Evolutionary conservation across 768 basidiomycete genomes (phyloP).

Genomic region (Lactarius deliciosus): DNA sequence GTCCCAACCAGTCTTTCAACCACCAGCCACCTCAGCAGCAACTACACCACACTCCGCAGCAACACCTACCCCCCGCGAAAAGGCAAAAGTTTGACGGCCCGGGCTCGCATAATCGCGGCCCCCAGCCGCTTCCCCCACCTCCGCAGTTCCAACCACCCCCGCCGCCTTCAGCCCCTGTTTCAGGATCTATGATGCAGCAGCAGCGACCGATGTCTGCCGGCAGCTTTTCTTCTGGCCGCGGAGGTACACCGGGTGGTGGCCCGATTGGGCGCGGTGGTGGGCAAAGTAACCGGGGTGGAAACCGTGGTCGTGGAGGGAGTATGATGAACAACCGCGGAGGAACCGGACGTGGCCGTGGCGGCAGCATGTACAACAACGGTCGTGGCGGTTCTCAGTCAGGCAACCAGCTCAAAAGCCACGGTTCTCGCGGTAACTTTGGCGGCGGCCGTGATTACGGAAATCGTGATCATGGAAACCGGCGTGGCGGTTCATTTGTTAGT

Average conservation of each 20-base stretch:
- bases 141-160: slow-evolving; percentile 67
- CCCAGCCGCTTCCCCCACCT: slow-evolving; percentile 54
- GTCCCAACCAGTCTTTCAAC: slow-evolving; percentile 44
- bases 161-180: slow-evolving; percentile 41
- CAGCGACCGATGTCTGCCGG: slow-evolving; percentile 33
- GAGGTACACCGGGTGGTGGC: slow-evolving; percentile 42
- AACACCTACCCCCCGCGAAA: slow-evolving; percentile 90
- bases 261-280: slow-evolving; percentile 43
- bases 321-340: slow-evolving; percentile 46
- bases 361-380: slow-evolving; percentile 42
- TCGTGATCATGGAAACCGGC: slow-evolving; percentile 58
- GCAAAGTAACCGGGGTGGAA: slow-evolving; percentile 44
- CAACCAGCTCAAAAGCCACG: slow-evolving; percentile 54
- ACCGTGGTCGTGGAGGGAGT: slow-evolving; percentile 50
- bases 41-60: slow-evolving; percentile 64
- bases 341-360: slow-evolving; percentile 39
- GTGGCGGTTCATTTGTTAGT: slow-evolving; percentile 61
- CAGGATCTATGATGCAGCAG: slow-evolving; percentile 39
- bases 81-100: slow-evolving; percentile 74
- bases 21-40: slow-evolving; percentile 39
- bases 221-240: slow-evolving; percentile 39
- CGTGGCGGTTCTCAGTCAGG: slow-evolving; percentile 48
- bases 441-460: slow-evolving; percentile 59
- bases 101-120: slow-evolving; percentile 48
- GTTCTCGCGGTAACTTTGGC: slow-evolving; percentile 63